Base-by-base conservation (phyloP, 768 basidiomycete species). In the Boletus tomentosulus region DNA sequence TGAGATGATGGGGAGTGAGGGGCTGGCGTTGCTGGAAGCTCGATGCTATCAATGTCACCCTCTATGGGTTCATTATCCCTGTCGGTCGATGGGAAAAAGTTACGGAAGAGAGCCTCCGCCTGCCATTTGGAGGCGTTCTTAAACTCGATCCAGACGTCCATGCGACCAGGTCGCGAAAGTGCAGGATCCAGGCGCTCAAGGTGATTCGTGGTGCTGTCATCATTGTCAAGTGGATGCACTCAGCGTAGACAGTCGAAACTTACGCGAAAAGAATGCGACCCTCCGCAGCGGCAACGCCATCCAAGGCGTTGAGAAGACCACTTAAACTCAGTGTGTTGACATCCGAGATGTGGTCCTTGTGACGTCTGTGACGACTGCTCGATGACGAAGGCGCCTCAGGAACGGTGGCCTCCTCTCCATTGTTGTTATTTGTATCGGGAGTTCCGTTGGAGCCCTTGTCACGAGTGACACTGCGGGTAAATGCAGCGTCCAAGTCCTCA, bases 61-160 rank as follows among this genome's bases (percentile, higher is more conserved):
- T 73, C 73, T 49, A 65, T 48, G 4, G 66, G 60, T 22, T 73
- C 71, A 2, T 65, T 58, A 47, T 81, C 78, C 45, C 73, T 76
- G 48, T 88, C 87, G 10, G 81, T 75, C 15, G 82, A 87, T 0
- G 91, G 91, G 85, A 92, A 93, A 74, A 93, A 93, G 71, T 92
- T 92, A 56, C 86, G 81, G 82, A 92, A 93, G 39, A 93, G 77
- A 22, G 83, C 83, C 69, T 92, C 88, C 1, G 89, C 89, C 66
- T 94, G 91, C 81, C 85, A 86, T 59, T 85, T 85, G 56, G 83
- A 86, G 33, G 92, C 87, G 57, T 89, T 85, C 75, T 85, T 88
- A 76, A 95, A 95, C 68, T 92, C 89, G 44, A 95, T 80, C 85
- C 89, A 91, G 8, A 96, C 89, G 63, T 95, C 93, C 87, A 91